phyloP scores from a whole-genome alignment of 2,329 filamentous ascomycete genomes.

The Cylindrodendrum hubeiense region DNA sequence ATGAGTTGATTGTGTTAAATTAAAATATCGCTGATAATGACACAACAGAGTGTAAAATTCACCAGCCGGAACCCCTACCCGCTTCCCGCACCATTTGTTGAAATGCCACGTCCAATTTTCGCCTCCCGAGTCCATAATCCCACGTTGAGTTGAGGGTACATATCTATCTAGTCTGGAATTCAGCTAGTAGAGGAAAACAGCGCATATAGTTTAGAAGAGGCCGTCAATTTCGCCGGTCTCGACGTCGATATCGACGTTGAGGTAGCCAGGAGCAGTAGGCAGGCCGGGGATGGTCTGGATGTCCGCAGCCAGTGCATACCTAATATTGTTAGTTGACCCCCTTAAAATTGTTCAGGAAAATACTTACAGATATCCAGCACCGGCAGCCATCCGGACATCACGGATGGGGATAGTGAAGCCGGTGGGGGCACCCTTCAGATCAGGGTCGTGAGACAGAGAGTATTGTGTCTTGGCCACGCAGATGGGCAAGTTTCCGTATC shows the following conservation, averaged over 20 bases:
- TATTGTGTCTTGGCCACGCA: conserved; percentile 99
- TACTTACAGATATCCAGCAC: conserved; percentile 88
- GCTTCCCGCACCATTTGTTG: conserved; percentile 44
- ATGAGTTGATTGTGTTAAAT: conserved; percentile 17
- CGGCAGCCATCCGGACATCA: conserved; percentile 93
- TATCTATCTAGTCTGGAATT: conserved; percentile 5
- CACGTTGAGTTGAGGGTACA: conserved; percentile 46
- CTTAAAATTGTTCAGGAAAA: neutral
- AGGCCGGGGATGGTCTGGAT: conserved; percentile 98
- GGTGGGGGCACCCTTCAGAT: conserved; percentile 92
- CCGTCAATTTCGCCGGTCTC: conserved; percentile 90
- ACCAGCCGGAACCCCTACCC: conserved; percentile 18
- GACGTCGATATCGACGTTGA: conserved; percentile 88
- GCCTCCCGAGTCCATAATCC: conserved; percentile 38
- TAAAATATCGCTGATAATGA: conserved; percentile 20
- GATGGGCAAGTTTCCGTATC: conserved; percentile 92
- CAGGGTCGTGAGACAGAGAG: conserved; percentile 91
- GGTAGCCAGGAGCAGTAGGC: conserved; percentile 93
- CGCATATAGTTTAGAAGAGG: conserved; percentile 76
- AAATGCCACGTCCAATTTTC: conserved; percentile 45
- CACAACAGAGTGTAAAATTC: conserved; percentile 1
- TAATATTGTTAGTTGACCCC: conserved; percentile 55
- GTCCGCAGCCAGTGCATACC: conserved; percentile 93
- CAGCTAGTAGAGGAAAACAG: conserved; percentile 15
- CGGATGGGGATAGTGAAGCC: conserved; percentile 96